Percentiles rank a stretch among this genome's conserved stretches.
phyloP scores from a whole-genome alignment of 768 basidiomycete species.

The Thelephora aurantiotincta region DNA sequence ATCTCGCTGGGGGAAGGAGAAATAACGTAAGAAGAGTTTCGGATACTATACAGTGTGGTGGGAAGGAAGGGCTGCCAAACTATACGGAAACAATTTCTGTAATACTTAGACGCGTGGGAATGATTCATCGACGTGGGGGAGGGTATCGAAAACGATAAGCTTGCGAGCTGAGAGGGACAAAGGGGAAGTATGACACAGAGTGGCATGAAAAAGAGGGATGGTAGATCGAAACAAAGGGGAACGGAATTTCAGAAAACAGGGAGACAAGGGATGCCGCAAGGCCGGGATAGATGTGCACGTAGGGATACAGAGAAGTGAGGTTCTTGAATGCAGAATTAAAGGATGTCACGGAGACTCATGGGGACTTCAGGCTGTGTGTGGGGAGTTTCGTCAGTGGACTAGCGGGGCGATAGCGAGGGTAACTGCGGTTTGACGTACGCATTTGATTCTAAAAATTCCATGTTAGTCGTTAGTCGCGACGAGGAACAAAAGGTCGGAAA shows the following conservation, averaged over 20 bases:
- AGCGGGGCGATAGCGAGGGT: background rate
- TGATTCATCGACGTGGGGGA: background rate
- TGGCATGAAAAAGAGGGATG: slow-evolving; percentile 17
- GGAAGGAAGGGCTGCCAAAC: too few species aligned
- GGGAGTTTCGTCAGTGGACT: slow-evolving; percentile 12
- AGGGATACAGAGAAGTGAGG: slow-evolving; percentile 66
- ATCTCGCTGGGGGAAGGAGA: slow-evolving; percentile 10
- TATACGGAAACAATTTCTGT: background rate
- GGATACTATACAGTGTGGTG: too few species aligned
- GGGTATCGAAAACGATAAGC: slow-evolving; percentile 5
- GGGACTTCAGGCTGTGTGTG: slow-evolving; percentile 71
- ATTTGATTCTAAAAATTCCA: slow-evolving; percentile 39
- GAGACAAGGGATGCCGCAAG: slow-evolving; percentile 4
- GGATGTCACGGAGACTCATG: slow-evolving; percentile 78
- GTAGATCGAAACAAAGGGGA: slow-evolving; percentile 4
- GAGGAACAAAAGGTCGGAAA: slow-evolving; percentile 4
- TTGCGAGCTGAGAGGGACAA: background rate
- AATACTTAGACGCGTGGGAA: too few species aligned
- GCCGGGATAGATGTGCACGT: slow-evolving; percentile 30
- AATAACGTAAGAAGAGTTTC: slow-evolving; percentile 17
- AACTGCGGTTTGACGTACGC: slow-evolving; percentile 35
- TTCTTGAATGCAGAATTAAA: slow-evolving; percentile 35
- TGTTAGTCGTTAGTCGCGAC: slow-evolving; percentile 1
- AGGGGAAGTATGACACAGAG: slow-evolving; percentile 1
- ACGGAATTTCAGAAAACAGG: slow-evolving; percentile 19